phyloP scores from a whole-genome alignment of 495 filamentous ascomycete species.

The Xylaria bambusicola region DNA sequence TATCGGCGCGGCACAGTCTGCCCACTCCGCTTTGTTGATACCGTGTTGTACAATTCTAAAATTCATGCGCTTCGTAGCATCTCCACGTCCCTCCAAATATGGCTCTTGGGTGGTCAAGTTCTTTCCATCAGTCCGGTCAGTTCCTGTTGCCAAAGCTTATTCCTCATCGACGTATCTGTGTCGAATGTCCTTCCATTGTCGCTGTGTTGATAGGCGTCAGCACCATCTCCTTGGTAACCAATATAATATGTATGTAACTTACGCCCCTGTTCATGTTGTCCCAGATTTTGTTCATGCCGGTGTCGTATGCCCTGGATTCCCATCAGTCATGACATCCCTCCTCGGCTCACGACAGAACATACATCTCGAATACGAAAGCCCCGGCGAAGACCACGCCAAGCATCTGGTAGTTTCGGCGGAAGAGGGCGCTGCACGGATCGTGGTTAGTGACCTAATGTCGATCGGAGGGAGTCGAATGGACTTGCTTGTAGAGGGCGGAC shows the following conservation, averaged over 20 bases:
- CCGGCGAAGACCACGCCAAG: conserved; percentile 79
- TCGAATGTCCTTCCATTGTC: conserved; percentile 99
- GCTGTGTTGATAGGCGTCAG: conserved; percentile 55
- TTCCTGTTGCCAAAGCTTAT: conserved; percentile 53
- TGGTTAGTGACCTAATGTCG: conserved; percentile 4
- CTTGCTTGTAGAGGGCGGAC: conserved; percentile 78
- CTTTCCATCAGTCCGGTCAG: background rate
- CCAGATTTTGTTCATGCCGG: conserved; percentile 78
- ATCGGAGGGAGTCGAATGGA: conserved; percentile 34
- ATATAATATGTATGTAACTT: conserved; percentile 45
- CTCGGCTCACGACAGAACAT: conserved; percentile 36
- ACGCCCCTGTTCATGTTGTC: conserved; percentile 86
- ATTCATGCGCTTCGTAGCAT: conserved; percentile 2
- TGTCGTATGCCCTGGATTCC: conserved; percentile 70
- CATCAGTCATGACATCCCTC: conserved; percentile 26
- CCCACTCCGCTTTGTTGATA: conserved; percentile 15
- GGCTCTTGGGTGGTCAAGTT: background rate
- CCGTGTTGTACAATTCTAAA: conserved; percentile 15
- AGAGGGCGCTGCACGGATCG: conserved; percentile 62
- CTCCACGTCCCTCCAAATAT: background rate
- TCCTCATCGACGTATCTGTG: conserved; percentile 75
- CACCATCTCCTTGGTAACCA: conserved; percentile 4
- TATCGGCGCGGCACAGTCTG: conserved; percentile 8
- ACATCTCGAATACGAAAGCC: conserved; percentile 96
- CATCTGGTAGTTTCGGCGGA: conserved; percentile 84